These are phyloP conservation scores for Viola odorata DNA, from an alignment of 345 rosid genomes.

Conservation along the genomic window DNA sequence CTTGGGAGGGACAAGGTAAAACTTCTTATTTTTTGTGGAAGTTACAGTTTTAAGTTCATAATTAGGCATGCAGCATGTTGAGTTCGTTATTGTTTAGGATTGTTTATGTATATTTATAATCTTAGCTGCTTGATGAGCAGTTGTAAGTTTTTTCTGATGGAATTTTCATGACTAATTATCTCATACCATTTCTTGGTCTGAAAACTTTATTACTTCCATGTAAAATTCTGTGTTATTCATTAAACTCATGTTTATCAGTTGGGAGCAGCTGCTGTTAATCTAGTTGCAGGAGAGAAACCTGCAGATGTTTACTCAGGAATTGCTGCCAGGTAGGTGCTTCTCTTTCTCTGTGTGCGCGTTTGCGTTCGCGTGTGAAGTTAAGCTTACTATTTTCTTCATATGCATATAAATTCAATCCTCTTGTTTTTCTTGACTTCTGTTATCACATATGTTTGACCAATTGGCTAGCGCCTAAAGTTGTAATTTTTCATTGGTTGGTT, in stretches of 20 bases:
- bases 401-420: too few species aligned
- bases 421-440: too few species aligned
- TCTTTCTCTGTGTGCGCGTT: conserved; percentile 2
- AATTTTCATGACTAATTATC: neutral
- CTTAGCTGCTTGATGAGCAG: too few species aligned
- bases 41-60: neutral
- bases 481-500: neutral
- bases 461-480: neutral
- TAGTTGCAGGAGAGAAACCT: conserved; percentile 84
- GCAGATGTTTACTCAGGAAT: conserved; percentile 94
- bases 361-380: too few species aligned
- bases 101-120: too few species aligned
- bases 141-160: conserved; percentile 1
- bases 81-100: too few species aligned
- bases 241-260: conserved; percentile 35
- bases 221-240: too few species aligned
- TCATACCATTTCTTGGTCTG: neutral
- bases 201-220: neutral
- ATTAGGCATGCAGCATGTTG: too few species aligned
- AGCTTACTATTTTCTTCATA: too few species aligned
- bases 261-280: conserved; percentile 98
- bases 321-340: conserved; percentile 59
- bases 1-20: conserved; percentile 97
- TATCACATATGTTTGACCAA: too few species aligned
- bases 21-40: conserved; percentile 7